These are phyloP conservation scores for Phragmites australis DNA, from an alignment of 176 grass and related monocot species.

Conservation along the genomic window DNA sequence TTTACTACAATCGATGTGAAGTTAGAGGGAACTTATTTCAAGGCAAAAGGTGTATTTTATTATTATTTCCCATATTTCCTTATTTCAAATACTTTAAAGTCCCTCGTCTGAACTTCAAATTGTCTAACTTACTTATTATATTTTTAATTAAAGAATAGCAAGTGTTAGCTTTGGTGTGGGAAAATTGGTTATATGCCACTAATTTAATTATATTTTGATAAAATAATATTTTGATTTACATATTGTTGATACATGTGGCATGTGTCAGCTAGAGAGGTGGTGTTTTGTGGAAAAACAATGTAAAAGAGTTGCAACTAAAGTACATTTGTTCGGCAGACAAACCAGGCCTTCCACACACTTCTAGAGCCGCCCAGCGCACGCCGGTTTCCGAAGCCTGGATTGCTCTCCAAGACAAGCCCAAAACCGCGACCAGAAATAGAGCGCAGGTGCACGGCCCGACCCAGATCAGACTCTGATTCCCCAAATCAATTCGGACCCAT, in stretches of 20 bases:
- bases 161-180: too few species aligned
- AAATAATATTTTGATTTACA: too few species aligned
- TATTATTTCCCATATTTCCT: neutral
- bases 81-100: neutral
- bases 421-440: neutral
- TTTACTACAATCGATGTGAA: too few species aligned
- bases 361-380: constrained; percentile 16
- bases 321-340: neutral
- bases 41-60: neutral
- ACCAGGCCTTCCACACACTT: constrained; percentile 16
- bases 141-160: neutral
- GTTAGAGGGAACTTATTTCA: too few species aligned
- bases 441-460: constrained; percentile 1
- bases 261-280: too few species aligned
- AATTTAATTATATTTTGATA: too few species aligned
- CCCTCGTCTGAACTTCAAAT: neutral
- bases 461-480: neutral
- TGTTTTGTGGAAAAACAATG: too few species aligned
- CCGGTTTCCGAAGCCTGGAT: neutral
- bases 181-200: too few species aligned
- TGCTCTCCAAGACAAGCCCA: constrained; percentile 48
- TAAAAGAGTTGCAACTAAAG: too few species aligned
- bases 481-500: constrained; percentile 36
- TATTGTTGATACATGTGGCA: too few species aligned
- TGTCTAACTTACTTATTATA: neutral